Percentiles rank a stretch among this genome's conserved stretches.
Evolutionary conservation across 208 protist species (phyloP).

Genomic region (Leishmania arabica): DNA sequence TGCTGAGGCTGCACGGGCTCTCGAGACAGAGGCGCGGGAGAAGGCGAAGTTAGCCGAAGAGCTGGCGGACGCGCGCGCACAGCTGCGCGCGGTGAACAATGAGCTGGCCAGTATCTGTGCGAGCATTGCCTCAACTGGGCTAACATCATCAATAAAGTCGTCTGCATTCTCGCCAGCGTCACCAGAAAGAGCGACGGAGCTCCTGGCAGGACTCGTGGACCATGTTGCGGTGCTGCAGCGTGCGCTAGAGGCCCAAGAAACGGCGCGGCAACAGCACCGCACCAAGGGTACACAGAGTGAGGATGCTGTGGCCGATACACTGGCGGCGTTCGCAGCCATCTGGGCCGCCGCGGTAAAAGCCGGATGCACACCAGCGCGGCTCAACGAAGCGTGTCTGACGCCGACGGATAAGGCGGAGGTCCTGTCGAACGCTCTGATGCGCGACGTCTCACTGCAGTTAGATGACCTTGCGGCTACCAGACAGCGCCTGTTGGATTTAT

Average conservation of each 20-base stretch:
- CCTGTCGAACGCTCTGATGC: not conserved
- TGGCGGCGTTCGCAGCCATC: constrained; percentile 11
- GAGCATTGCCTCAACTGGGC: constrained; percentile 6
- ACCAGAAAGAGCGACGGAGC: not conserved
- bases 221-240: constrained; percentile 11
- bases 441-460: constrained; percentile 12
- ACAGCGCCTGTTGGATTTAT: constrained; percentile 6
- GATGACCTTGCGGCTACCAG: constrained; percentile 22
- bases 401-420: constrained; percentile 27
- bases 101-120: constrained; percentile 9
- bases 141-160: not conserved
- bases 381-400: constrained; percentile 26
- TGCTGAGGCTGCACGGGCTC: not conserved
- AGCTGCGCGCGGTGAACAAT: not conserved
- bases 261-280: constrained; percentile 5
- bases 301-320: constrained; percentile 7
- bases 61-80: constrained; percentile 2
- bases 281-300: constrained; percentile 16
- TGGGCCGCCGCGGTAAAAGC: constrained; percentile 15
- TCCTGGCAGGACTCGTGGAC: constrained; percentile 2
- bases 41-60: not conserved
- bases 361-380: constrained; percentile 1
- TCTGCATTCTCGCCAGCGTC: not conserved
- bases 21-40: not conserved
- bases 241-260: not conserved